Conservation (phyloP, 129 eudicot genomes). For the Artemisia annua region DNA sequence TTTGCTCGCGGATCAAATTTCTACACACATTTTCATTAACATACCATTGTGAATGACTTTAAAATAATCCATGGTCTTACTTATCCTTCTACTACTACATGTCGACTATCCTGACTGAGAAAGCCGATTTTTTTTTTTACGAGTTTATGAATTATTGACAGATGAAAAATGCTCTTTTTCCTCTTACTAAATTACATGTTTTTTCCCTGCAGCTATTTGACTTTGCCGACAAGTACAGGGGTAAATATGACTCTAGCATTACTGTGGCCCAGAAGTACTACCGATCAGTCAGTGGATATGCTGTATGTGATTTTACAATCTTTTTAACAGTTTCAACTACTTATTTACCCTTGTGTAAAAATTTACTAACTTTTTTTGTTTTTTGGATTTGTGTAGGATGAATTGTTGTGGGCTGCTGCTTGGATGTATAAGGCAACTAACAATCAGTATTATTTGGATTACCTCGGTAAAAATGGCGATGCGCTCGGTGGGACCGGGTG, state of each 20-base stretch:
- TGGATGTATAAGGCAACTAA: constrained; percentile 92
- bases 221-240: constrained; percentile 76
- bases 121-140: too few species aligned
- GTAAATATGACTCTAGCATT: constrained; percentile 61
- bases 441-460: constrained; percentile 73
- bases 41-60: too few species aligned
- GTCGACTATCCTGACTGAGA: too few species aligned
- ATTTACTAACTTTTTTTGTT: not conserved
- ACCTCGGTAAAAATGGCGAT: constrained; percentile 76
- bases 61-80: too few species aligned
- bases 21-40: too few species aligned
- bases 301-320: constrained; percentile 36
- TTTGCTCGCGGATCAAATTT: too few species aligned
- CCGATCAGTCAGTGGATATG: constrained; percentile 75
- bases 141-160: too few species aligned
- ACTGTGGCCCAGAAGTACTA: constrained; percentile 64
- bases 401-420: constrained; percentile 79
- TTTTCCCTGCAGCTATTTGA: constrained; percentile 54
- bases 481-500: constrained; percentile 95
- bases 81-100: too few species aligned
- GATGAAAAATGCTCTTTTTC: too few species aligned
- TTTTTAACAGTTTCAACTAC: constrained; percentile 13
- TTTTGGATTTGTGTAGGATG: constrained; percentile 44
- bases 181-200: constrained; percentile 12
- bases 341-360: constrained; percentile 18